Evolutionary conservation across 2,329 filamentous ascomycete genomes (phyloP).

Genomic region (Waltergamsia citrina): DNA sequence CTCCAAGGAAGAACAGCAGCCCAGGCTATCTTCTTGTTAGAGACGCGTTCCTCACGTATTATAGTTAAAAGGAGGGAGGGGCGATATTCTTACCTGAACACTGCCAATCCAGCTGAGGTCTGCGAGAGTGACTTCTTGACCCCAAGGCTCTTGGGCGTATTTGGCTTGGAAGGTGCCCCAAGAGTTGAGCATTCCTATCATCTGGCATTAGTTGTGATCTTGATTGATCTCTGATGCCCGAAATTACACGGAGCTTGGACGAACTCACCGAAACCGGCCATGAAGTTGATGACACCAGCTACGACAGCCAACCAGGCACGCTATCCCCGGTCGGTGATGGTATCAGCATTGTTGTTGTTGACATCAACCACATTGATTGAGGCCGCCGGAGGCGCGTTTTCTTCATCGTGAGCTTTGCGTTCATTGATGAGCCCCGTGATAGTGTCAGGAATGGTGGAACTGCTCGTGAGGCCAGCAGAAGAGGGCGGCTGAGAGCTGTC

Average conservation of each 20-base stretch:
- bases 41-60: too few species aligned
- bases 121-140: conserved; percentile 12
- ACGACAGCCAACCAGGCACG: conserved; percentile 21
- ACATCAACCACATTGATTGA: too few species aligned
- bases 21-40: conserved; percentile 16
- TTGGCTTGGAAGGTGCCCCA: conserved; percentile 47
- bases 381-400: too few species aligned
- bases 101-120: conserved; percentile 31
- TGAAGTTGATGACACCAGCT: conserved; percentile 18
- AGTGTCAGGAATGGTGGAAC: too few species aligned
- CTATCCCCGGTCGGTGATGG: conserved; percentile 13
- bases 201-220: neutral
- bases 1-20: conserved; percentile 28
- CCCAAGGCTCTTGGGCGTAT: conserved; percentile 28
- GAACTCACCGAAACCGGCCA: conserved; percentile 15
- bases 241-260: neutral
- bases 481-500: too few species aligned
- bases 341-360: too few species aligned
- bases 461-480: too few species aligned
- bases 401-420: too few species aligned
- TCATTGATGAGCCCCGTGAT: too few species aligned
- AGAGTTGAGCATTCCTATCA: conserved; percentile 20
- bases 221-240: neutral
- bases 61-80: too few species aligned
- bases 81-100: conserved; percentile 10